Conservation (phyloP, 78 protist species). For the Parvularia atlantis region DNA sequence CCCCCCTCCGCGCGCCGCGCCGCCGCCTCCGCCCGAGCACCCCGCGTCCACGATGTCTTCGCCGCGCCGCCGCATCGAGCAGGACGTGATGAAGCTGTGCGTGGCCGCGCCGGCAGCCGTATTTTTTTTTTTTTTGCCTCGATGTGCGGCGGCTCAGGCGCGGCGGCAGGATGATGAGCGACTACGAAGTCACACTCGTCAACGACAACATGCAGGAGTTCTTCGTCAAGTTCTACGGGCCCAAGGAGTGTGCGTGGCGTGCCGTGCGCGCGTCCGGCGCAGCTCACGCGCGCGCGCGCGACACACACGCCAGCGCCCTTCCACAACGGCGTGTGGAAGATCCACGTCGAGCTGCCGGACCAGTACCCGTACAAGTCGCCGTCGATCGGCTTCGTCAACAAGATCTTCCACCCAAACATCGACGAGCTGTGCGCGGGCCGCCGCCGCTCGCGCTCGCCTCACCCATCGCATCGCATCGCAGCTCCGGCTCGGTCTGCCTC, state of each 20-base stretch:
- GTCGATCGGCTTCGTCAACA: slow-evolving; percentile 80
- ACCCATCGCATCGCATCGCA: neutral
- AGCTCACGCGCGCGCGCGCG: too few species aligned
- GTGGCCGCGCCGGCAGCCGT: neutral
- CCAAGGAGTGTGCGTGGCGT: slow-evolving; percentile 58
- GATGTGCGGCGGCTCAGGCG: neutral
- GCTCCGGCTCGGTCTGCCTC: slow-evolving; percentile 94
- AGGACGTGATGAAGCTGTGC: slow-evolving; percentile 74
- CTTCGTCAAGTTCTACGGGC: slow-evolving; percentile 61
- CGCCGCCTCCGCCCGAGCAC: too few species aligned
- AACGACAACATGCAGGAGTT: slow-evolving; percentile 40
- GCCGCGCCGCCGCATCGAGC: slow-evolving; percentile 52
- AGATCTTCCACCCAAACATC: slow-evolving; percentile 93
- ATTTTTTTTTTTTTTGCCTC: neutral
- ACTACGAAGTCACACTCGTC: slow-evolving; percentile 37
- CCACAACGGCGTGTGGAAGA: slow-evolving; percentile 81
- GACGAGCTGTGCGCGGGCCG: slow-evolving; percentile 64
- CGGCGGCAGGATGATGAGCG: slow-evolving; percentile 53
- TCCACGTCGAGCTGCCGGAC: slow-evolving; percentile 81
- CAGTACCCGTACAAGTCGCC: slow-evolving; percentile 95
- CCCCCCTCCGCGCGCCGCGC: too few species aligned
- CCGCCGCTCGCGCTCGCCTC: neutral
- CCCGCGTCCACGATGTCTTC: too few species aligned
- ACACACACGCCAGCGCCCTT: too few species aligned
- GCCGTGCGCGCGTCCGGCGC: too few species aligned